Evolutionary conservation across 2,329 filamentous ascomycete genomes (phyloP).

Genomic region (Neobulgaria alba): DNA sequence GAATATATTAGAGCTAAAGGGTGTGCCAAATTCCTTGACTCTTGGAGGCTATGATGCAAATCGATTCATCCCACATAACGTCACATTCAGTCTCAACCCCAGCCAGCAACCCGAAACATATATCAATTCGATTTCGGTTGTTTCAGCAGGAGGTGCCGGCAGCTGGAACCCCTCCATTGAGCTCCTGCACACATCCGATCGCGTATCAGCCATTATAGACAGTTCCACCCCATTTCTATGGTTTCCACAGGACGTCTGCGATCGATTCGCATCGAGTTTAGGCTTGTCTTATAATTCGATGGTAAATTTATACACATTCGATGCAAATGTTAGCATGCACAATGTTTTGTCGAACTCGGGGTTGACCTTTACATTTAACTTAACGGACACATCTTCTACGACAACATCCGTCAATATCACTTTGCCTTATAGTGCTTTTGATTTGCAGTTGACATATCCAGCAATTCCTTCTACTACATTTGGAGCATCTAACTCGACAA

Average conservation of each 20-base stretch:
- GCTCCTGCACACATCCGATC: constrained; percentile 17
- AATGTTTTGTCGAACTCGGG: constrained; percentile 35
- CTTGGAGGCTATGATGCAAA: constrained; percentile 62
- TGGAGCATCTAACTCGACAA: constrained; percentile 29
- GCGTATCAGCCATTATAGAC: constrained; percentile 29
- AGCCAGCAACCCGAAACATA: constrained; percentile 36
- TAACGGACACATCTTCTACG: constrained; percentile 37
- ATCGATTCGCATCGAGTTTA: constrained; percentile 54
- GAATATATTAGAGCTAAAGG: constrained; percentile 30
- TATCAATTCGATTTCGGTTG: constrained; percentile 20
- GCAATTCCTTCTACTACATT: constrained; percentile 37
- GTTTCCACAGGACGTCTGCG: constrained; percentile 52
- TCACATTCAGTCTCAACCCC: constrained; percentile 47
- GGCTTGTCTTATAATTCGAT: constrained; percentile 57
- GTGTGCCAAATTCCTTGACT: constrained; percentile 49
- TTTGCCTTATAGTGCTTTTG: constrained; percentile 29
- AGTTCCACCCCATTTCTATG: constrained; percentile 56
- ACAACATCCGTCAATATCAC: constrained; percentile 37
- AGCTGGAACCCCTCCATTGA: constrained; percentile 31
- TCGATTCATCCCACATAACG: constrained; percentile 52
- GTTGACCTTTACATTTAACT: constrained; percentile 47
- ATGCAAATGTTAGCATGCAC: constrained; percentile 44
- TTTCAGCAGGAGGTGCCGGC: constrained; percentile 37
- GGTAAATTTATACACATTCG: constrained; percentile 52
- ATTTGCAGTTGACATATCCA: constrained; percentile 24